Conservation (phyloP, 1,284 basidiomycete species). For the Pyrrhoderma noxium region DNA sequence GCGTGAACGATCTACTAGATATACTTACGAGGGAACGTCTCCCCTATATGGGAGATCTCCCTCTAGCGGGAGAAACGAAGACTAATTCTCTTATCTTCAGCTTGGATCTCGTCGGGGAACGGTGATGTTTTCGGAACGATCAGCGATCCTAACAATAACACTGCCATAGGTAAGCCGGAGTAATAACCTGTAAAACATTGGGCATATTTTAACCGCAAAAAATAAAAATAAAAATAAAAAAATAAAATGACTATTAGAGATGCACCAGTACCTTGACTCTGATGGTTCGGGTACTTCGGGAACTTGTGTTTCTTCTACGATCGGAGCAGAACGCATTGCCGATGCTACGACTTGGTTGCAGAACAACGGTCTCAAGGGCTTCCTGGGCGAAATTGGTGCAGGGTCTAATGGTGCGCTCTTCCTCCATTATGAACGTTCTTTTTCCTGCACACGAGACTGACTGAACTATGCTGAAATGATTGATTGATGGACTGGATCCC, state of each 20-base stretch:
- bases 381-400: constrained; percentile 57
- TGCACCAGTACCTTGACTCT: constrained; percentile 66
- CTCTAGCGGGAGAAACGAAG: not conserved
- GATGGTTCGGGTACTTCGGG: constrained; percentile 52
- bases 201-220: not conserved
- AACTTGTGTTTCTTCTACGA: constrained; percentile 51
- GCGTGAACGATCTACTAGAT: constrained; percentile 14
- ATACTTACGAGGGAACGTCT: not conserved
- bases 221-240: not conserved
- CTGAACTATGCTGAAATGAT: too few relatives aligned
- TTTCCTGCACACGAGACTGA: not conserved
- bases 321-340: constrained; percentile 49
- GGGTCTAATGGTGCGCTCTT: constrained; percentile 40
- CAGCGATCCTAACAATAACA: constrained; percentile 54
- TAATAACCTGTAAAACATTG: not conserved
- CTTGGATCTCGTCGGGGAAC: constrained; percentile 53
- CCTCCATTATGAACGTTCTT: not conserved
- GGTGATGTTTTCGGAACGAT: constrained; percentile 43
- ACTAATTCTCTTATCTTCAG: constrained; percentile 23
- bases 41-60: not conserved
- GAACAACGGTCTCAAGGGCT: constrained; percentile 51
- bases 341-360: constrained; percentile 53
- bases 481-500: too few relatives aligned
- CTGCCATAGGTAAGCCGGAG: constrained; percentile 40
- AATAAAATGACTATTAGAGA: constrained; percentile 33